phyloP scores from a whole-genome alignment of 345 rosid species.

The Aurinia saxatilis region DNA sequence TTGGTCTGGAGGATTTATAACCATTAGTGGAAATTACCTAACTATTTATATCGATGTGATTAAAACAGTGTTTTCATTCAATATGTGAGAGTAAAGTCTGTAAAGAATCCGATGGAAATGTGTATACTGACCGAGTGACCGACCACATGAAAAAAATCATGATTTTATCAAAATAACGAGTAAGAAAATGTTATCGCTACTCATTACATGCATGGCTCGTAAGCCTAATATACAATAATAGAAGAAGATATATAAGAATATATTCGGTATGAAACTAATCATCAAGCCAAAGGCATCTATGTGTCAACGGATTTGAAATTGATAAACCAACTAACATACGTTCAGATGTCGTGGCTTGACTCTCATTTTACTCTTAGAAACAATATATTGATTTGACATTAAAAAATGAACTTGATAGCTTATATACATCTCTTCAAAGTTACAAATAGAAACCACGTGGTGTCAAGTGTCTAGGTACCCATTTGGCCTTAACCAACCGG shows the following conservation, averaged over 20 bases:
- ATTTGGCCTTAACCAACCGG: neutral
- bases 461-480: neutral
- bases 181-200: neutral
- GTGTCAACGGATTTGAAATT: slow-evolving; percentile 16
- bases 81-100: too few relatives aligned
- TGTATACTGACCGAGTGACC: too few relatives aligned
- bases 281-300: neutral
- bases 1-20: too few relatives aligned
- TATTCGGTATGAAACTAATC: slow-evolving; percentile 1
- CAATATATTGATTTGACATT: neutral
- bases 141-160: too few relatives aligned
- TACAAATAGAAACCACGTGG: neutral
- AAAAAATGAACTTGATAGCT: too few relatives aligned
- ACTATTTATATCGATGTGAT: neutral
- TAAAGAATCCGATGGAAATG: too few relatives aligned
- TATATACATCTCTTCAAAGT: too few relatives aligned
- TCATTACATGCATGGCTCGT: neutral
- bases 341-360: neutral
- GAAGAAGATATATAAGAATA: neutral
- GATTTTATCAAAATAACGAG: too few relatives aligned
- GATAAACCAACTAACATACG: slow-evolving; percentile 11
- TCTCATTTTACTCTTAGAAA: neutral
- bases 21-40: neutral
- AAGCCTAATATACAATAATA: neutral
- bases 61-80: too few relatives aligned